phyloP scores from a whole-genome alignment of 1,284 basidiomycete genomes.

The Ganoderma meredithae region DNA sequence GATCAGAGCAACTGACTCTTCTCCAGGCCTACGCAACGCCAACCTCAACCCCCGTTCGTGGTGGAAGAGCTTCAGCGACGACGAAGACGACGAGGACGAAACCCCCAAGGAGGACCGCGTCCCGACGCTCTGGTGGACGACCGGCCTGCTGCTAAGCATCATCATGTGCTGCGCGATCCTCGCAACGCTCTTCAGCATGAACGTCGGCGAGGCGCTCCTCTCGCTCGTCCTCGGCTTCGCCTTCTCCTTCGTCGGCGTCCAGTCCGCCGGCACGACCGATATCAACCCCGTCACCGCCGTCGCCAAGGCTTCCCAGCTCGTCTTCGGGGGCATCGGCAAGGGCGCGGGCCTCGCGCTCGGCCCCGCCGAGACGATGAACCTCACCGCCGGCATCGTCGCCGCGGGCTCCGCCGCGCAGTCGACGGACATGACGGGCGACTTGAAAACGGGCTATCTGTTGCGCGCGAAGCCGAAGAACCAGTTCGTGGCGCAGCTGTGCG shows the following conservation, averaged over 20 bases:
- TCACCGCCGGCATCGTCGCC: slow-evolving; percentile 66
- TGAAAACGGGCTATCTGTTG: slow-evolving; percentile 77
- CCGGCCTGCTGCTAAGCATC: slow-evolving; percentile 57
- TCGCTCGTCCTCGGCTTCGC: slow-evolving; percentile 67
- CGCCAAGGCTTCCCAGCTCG: slow-evolving; percentile 66
- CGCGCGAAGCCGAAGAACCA: slow-evolving; percentile 71
- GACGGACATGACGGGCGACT: slow-evolving; percentile 54
- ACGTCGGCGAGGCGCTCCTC: slow-evolving; percentile 64
- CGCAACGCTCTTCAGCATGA: slow-evolving; percentile 62
- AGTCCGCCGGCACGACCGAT: slow-evolving; percentile 64
- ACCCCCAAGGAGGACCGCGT: slow-evolving; percentile 61
- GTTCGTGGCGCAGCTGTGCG: slow-evolving; percentile 68
- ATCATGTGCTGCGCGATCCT: slow-evolving; percentile 65
- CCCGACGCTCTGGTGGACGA: slow-evolving; percentile 62
- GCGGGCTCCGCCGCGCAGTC: slow-evolving; percentile 67
- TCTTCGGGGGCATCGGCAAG: slow-evolving; percentile 67
- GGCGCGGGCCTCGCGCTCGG: slow-evolving; percentile 46
- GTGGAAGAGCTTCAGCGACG: slow-evolving; percentile 32
- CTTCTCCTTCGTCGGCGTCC: slow-evolving; percentile 75
- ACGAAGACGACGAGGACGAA: slow-evolving; percentile 50
- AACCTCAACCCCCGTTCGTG: slow-evolving; percentile 30
- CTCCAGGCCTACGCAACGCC: slow-evolving; percentile 18
- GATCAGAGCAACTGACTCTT: not conserved
- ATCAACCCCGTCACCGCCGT: slow-evolving; percentile 67
- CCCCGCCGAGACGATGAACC: slow-evolving; percentile 60